Percentiles rank a stretch among this genome's conserved stretches.
Conservation (phyloP, 2,329 filamentous ascomycete genomes). For the Xylaria sp. region DNA sequence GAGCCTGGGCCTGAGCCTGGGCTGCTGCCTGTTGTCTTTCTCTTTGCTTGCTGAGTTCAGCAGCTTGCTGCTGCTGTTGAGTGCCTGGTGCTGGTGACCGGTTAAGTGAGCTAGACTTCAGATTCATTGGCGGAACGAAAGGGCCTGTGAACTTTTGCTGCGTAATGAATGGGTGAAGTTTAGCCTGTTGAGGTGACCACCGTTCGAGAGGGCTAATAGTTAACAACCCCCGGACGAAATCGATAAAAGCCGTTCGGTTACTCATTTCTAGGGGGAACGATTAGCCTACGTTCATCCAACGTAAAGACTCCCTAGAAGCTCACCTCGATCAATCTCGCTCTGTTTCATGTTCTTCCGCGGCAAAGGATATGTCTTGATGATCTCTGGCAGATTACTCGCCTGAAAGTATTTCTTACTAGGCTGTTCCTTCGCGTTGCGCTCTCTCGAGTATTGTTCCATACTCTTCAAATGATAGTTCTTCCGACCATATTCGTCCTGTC, state of each 20-base stretch:
- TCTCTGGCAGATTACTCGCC: slow-evolving; percentile 91
- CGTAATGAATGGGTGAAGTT: slow-evolving; percentile 97
- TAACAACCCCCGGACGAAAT: slow-evolving; percentile 92
- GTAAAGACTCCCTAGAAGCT: slow-evolving; percentile 46
- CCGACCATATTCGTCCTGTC: slow-evolving; percentile 88
- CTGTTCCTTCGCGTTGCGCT: slow-evolving; percentile 96
- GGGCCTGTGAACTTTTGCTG: slow-evolving; percentile 97
- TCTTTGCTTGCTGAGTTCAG: slow-evolving; percentile 92
- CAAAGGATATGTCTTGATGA: slow-evolving; percentile 98
- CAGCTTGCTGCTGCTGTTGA: slow-evolving; percentile 94
- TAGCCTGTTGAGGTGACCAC: slow-evolving; percentile 98
- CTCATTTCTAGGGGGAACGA: slow-evolving; percentile 81
- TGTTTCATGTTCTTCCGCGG: slow-evolving; percentile 99
- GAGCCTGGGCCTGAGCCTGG: slow-evolving; percentile 60
- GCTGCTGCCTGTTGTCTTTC: slow-evolving; percentile 78
- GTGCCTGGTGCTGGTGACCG: slow-evolving; percentile 92
- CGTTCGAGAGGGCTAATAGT: slow-evolving; percentile 95
- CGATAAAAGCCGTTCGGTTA: slow-evolving; percentile 96
- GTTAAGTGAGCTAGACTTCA: slow-evolving; percentile 86
- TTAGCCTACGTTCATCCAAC: slow-evolving; percentile 23
- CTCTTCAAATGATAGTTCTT: slow-evolving; percentile 92
- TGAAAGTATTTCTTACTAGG: slow-evolving; percentile 99
- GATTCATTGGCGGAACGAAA: slow-evolving; percentile 96
- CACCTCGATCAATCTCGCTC: slow-evolving; percentile 94
- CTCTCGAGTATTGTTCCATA: slow-evolving; percentile 97